phyloP scores from a whole-genome alignment of 2,329 filamentous ascomycete genomes.

The Monilinia fructicola region DNA sequence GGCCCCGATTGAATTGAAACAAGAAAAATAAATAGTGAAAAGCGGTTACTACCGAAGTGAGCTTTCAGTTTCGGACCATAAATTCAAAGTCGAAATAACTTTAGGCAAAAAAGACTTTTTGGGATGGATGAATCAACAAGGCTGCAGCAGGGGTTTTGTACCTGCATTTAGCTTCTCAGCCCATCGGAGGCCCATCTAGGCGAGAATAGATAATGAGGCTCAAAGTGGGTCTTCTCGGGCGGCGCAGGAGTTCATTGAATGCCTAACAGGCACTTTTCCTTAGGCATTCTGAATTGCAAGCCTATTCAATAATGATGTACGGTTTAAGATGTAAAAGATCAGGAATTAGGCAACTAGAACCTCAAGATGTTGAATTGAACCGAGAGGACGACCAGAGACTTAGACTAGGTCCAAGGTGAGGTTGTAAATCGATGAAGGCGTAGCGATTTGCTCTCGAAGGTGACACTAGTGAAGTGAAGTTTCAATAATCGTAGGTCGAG shows the following conservation, averaged over 20 bases:
- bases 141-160: neutral
- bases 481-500: neutral
- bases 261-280: conserved; percentile 8
- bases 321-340: neutral
- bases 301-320: neutral
- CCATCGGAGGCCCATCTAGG: neutral
- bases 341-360: neutral
- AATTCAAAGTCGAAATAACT: neutral
- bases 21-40: neutral
- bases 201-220: conserved; percentile 1
- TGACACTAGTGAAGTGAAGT: neutral
- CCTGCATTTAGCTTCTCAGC: conserved; percentile 10
- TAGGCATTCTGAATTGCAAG: conserved; percentile 2
- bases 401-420: neutral
- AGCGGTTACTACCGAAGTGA: neutral
- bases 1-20: neutral
- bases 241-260: neutral
- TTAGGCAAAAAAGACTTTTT: neutral
- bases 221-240: neutral
- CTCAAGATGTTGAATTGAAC: neutral
- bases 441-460: neutral
- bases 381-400: neutral
- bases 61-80: neutral
- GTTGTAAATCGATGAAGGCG: neutral
- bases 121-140: neutral